Conservation (phyloP, 148 eudicot species). For the Talinum fruticosum region DNA sequence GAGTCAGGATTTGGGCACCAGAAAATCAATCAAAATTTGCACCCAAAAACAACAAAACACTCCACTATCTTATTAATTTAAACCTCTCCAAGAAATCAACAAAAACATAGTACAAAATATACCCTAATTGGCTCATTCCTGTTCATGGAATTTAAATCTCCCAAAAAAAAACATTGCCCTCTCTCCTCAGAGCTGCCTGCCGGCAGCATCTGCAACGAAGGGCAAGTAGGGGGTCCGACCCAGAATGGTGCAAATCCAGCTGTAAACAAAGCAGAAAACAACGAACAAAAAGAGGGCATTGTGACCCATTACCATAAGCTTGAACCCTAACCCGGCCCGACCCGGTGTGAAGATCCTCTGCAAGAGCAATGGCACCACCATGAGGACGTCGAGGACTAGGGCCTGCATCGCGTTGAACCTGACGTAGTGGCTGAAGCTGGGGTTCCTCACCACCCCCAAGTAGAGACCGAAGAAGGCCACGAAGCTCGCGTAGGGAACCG, state of each 20-base stretch:
- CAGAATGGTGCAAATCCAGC: constrained; percentile 45
- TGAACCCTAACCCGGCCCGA: constrained; percentile 50
- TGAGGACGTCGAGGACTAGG: constrained; percentile 65
- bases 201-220: constrained; percentile 89
- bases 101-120: constrained; percentile 11
- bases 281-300: constrained; percentile 56
- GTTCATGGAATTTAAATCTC: neutral
- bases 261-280: constrained; percentile 59
- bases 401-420: constrained; percentile 89
- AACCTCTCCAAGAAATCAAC: neutral
- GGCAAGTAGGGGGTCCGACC: constrained; percentile 93
- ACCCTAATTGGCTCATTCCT: neutral
- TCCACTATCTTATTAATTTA: neutral
- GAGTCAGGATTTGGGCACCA: too few species aligned
- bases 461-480: constrained; percentile 70
- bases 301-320: constrained; percentile 54
- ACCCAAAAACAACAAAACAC: too few species aligned
- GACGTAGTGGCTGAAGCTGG: constrained; percentile 47
- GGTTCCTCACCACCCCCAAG: constrained; percentile 67
- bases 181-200: constrained; percentile 48
- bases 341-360: constrained; percentile 64
- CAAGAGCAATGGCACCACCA: constrained; percentile 59
- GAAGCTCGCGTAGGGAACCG: constrained; percentile 68
- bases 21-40: too few species aligned
- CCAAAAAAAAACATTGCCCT: neutral